These are phyloP conservation scores for Clarireedia sp. DNA, from an alignment of 2,329 filamentous ascomycete genomes.

Conservation along the genomic window DNA sequence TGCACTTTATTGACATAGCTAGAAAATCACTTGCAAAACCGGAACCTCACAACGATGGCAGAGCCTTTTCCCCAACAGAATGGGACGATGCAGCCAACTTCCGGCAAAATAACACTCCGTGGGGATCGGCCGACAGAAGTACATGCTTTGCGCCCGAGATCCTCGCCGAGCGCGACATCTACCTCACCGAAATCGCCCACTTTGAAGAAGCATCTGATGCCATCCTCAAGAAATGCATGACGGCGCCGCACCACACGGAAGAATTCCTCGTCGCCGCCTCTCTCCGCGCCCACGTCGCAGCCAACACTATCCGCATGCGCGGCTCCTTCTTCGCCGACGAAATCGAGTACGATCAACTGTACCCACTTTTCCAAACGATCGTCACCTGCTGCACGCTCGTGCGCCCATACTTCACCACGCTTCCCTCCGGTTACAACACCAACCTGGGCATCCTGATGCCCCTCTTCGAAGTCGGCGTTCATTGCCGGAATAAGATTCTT, in stretches of 20 bases:
- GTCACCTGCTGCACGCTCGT: slow-evolving; percentile 5
- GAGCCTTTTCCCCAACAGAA: not conserved
- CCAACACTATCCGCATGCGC: slow-evolving; percentile 5
- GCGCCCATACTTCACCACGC: not conserved
- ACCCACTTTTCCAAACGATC: slow-evolving; percentile 6
- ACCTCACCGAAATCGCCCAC: slow-evolving; percentile 1
- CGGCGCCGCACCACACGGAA: not conserved
- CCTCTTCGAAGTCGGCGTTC: slow-evolving; percentile 9
- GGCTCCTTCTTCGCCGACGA: slow-evolving; percentile 5
- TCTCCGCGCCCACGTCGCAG: slow-evolving; percentile 7
- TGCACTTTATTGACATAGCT: slow-evolving; percentile 8
- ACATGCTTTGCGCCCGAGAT: not conserved
- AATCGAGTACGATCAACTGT: slow-evolving; percentile 10
- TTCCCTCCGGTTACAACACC: slow-evolving; percentile 6
- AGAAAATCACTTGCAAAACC: not conserved
- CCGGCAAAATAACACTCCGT: not conserved
- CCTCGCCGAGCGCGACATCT: slow-evolving; percentile 6
- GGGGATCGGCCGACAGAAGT: not conserved
- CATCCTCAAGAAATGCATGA: not conserved
- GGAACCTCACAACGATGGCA: not conserved
- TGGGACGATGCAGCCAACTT: not conserved
- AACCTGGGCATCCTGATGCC: slow-evolving; percentile 13
- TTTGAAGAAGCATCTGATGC: slow-evolving; percentile 7
- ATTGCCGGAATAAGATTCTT: slow-evolving; percentile 7
- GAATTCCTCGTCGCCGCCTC: slow-evolving; percentile 7